Base-by-base conservation (phyloP, 345 rosid species). In the Aegle marmelos region DNA sequence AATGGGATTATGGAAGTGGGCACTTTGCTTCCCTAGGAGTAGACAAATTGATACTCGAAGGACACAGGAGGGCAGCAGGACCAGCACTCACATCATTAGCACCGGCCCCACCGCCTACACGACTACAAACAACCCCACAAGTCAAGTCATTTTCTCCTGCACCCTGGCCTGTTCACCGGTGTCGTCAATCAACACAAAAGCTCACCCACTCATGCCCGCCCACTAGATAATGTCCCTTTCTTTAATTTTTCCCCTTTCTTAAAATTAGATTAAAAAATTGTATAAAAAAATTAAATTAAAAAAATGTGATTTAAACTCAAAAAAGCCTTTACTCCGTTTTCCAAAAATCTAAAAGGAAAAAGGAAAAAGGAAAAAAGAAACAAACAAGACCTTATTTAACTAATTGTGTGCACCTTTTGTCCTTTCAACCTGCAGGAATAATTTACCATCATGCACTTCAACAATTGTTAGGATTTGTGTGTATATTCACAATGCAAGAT, bases 1-100 rank as follows among this genome's bases (percentile, higher is more conserved):
- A 72, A 56, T 37, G n/a, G 59, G 73, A 53, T 53, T 53, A 53
- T 19, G 7, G 21, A 53, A 41, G 74, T 30, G 22, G 56, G 57
- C 76, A 67, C n/a, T 67, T 74, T 77, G 82, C 76, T 34, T 24
- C 83, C 83, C 25, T 16, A 61, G 60, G 67, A 75, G 76, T 7
- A 65, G 82, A 84, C 82, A 37, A 37, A 74, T 59, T 75, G 54
- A 14, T 54, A 70, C 59, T 41, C 74, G 14, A 41, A 30, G 39
- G 63, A 58, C 21, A 45, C n/a, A 8, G 34, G 45, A 39, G n/a
- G 30, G 56, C 57, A 25, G 31, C 16, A 16, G 56, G 62, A 78
- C 73, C 62, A 60, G 67, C n/a, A n/a, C 41, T 50, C 75, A 17
- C 30, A 53, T 31, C 28, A 22, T 68, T 50, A 7, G 21, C 56